Evolutionary conservation across 768 basidiomycete genomes (phyloP).

Genomic region (Coprinellus aureogranulatus): DNA sequence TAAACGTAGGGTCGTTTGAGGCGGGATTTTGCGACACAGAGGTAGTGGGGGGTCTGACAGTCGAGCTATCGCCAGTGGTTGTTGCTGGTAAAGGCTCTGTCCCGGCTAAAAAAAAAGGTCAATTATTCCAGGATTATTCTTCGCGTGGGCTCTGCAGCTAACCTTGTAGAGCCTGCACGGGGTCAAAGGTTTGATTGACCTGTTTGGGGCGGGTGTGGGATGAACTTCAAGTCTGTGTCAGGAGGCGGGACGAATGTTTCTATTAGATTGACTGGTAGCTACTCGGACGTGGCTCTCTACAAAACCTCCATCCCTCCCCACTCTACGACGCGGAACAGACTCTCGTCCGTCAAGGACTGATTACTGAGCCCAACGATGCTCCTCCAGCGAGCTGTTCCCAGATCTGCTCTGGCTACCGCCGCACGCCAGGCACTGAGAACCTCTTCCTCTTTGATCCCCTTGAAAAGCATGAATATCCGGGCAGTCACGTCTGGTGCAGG

Average conservation of each 20-base stretch:
- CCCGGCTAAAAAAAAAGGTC: too few relatives aligned
- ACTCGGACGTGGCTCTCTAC: too few relatives aligned
- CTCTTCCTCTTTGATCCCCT: slow-evolving; percentile 27
- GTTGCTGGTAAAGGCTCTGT: too few relatives aligned
- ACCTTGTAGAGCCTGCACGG: background rate
- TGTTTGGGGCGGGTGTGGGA: too few relatives aligned
- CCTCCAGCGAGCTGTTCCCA: slow-evolving; percentile 27
- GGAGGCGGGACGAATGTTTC: too few relatives aligned
- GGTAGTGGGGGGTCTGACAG: background rate
- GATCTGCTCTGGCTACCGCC: slow-evolving; percentile 16
- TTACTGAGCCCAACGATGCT: slow-evolving; percentile 33
- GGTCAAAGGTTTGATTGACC: slow-evolving; percentile 13
- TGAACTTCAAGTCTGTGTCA: slow-evolving; percentile 2
- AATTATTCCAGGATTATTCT: too few relatives aligned
- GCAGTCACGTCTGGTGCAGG: slow-evolving; percentile 44
- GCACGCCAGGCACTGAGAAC: slow-evolving; percentile 22
- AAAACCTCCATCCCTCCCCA: slow-evolving; percentile 52
- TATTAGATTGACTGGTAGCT: too few relatives aligned
- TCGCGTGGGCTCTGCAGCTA: too few relatives aligned
- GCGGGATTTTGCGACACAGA: background rate
- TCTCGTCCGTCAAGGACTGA: slow-evolving; percentile 20
- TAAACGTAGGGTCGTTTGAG: background rate
- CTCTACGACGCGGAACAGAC: slow-evolving; percentile 40
- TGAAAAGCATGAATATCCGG: slow-evolving; percentile 49
- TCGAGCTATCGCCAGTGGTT: too few relatives aligned